phyloP scores from a whole-genome alignment of 352 stramenopile species.

The Pythium periplocum region DNA sequence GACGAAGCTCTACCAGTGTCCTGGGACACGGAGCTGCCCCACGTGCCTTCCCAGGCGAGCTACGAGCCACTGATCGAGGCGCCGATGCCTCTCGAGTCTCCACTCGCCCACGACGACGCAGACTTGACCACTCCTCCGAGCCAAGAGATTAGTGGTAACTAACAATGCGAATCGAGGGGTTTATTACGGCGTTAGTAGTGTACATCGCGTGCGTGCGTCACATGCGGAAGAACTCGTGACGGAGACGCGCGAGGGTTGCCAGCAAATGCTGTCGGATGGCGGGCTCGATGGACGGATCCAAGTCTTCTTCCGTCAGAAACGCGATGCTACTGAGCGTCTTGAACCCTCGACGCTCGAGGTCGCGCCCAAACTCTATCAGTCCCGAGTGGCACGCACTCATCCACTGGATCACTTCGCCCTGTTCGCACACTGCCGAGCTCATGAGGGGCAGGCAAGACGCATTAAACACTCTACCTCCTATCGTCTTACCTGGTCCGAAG shows the following conservation, averaged over 20 bases:
- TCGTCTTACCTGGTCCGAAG: slow-evolving; percentile 48
- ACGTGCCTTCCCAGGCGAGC: too few relatives aligned
- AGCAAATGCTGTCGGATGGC: slow-evolving; percentile 48
- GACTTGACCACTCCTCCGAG: too few relatives aligned
- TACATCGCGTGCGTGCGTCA: slow-evolving; percentile 14
- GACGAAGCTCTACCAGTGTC: too few relatives aligned
- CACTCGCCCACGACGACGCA: too few relatives aligned
- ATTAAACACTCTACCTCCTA: background rate
- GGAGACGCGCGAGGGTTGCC: slow-evolving; percentile 54
- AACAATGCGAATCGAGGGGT: too few relatives aligned
- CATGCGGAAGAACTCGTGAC: slow-evolving; percentile 81
- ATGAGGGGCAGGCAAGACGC: too few relatives aligned
- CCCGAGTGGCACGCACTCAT: slow-evolving; percentile 72
- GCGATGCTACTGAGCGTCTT: slow-evolving; percentile 74
- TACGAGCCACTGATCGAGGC: too few relatives aligned
- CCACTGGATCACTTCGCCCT: slow-evolving; percentile 81
- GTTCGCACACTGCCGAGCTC: slow-evolving; percentile 46
- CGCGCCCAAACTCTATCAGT: slow-evolving; percentile 48
- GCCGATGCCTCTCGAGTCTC: too few relatives aligned
- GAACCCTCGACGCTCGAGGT: slow-evolving; percentile 63
- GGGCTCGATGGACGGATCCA: slow-evolving; percentile 24
- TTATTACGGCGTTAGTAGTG: too few relatives aligned
- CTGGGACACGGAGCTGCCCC: too few relatives aligned
- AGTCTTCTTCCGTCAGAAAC: slow-evolving; percentile 72
- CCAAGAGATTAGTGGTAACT: too few relatives aligned